Conservation (phyloP, 176 grass and related monocot species). For the Echinochloa phyllopogon region DNA sequence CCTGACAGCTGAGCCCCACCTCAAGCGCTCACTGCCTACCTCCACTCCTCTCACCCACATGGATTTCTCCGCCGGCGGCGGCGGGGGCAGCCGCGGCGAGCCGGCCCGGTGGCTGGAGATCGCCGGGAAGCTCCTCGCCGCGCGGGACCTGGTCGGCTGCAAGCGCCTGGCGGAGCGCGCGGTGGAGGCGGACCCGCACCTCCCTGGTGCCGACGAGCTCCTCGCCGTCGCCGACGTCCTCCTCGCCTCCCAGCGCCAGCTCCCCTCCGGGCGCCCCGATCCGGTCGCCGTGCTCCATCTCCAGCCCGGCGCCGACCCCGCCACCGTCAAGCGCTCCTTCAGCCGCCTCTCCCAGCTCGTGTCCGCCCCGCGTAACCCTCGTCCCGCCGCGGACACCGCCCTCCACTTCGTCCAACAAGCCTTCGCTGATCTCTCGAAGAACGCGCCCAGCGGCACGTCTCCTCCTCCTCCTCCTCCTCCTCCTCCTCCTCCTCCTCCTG, state of each 20-base stretch:
- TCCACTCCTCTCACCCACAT: constrained; percentile 30
- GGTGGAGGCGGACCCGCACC: constrained; percentile 71
- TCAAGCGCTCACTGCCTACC: constrained; percentile 16
- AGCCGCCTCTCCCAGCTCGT: constrained; percentile 75
- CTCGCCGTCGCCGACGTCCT: constrained; percentile 92
- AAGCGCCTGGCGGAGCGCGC: constrained; percentile 94
- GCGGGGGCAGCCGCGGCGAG: constrained; percentile 51
- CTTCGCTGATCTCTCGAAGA: constrained; percentile 73
- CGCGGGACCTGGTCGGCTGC: constrained; percentile 83
- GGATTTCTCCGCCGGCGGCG: constrained; percentile 58
- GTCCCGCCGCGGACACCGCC: constrained; percentile 65
- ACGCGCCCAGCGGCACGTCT: constrained; percentile 19
- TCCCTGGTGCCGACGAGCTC: constrained; percentile 82
- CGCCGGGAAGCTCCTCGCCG: constrained; percentile 70
- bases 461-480: too few relatives aligned
- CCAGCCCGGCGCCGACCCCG: constrained; percentile 32
- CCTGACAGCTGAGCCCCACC: constrained; percentile 44
- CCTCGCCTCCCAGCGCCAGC: constrained; percentile 79
- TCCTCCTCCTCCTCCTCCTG: too few relatives aligned
- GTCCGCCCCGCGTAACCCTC: constrained; percentile 51
- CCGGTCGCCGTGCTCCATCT: constrained; percentile 69
- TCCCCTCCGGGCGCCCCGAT: constrained; percentile 77
- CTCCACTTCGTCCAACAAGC: constrained; percentile 68
- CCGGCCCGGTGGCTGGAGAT: constrained; percentile 85
- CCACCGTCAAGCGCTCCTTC: constrained; percentile 60